A percentile compares a stretch with the other conserved stretches of the same genome.
phyloP scores from a whole-genome alignment of 495 filamentous ascomycete species.

The Sordaria brevicollis region DNA sequence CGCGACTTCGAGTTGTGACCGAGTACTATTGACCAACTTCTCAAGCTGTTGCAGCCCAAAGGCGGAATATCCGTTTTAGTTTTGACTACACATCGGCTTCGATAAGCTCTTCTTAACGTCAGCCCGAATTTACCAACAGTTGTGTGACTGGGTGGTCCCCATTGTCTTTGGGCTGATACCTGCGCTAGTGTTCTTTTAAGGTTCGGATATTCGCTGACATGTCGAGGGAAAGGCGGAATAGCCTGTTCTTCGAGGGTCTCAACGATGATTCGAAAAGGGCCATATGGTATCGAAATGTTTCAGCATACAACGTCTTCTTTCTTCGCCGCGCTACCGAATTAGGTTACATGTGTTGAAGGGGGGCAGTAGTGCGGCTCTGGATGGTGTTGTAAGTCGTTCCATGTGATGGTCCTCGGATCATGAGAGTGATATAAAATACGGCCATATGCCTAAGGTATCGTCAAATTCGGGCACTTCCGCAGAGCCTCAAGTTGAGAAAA shows the following conservation, averaged over 20 bases:
- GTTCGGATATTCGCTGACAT: neutral
- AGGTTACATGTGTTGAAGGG: neutral
- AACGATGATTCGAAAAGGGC: neutral
- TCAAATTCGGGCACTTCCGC: neutral
- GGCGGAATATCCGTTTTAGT: neutral
- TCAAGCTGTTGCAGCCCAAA: neutral
- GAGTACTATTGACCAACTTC: neutral
- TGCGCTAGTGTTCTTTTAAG: neutral
- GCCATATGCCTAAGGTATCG: neutral
- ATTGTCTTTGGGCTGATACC: neutral
- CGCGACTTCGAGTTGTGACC: neutral
- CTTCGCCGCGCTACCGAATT: neutral
- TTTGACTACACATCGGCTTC: neutral
- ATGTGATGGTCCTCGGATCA: neutral
- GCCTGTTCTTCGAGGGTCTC: neutral
- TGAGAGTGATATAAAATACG: neutral
- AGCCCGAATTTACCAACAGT: neutral
- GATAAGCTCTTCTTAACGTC: neutral
- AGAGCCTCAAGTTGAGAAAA: neutral
- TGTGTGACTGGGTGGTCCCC: neutral
- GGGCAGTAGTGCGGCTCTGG: neutral
- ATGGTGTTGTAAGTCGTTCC: neutral
- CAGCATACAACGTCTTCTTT: neutral
- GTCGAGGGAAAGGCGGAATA: neutral
- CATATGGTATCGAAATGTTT: neutral